phyloP scores from a whole-genome alignment of 768 basidiomycete species.

The Russula olivacea region DNA sequence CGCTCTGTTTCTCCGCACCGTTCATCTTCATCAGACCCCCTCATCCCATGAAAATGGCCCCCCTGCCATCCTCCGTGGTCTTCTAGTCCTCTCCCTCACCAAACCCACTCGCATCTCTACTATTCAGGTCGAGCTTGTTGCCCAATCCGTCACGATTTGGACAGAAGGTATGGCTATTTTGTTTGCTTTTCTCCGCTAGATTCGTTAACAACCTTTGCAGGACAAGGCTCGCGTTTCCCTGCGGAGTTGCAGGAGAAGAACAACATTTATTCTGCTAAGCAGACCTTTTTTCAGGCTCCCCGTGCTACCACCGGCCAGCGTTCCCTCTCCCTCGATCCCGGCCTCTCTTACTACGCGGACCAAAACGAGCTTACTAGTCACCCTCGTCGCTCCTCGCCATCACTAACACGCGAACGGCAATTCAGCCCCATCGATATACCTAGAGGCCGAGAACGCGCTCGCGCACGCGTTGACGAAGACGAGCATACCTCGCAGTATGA shows the following conservation, averaged over 20 bases:
- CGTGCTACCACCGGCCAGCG: conserved; percentile 39
- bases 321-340: conserved; percentile 46
- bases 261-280: conserved; percentile 61
- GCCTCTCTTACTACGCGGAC: conserved; percentile 42
- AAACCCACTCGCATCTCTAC: conserved; percentile 85
- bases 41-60: conserved; percentile 33
- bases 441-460: conserved; percentile 23
- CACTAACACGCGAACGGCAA: background rate
- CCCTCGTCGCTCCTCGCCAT: conserved; percentile 28
- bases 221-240: conserved; percentile 36
- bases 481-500: conserved; percentile 28
- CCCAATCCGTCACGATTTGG: conserved; percentile 68
- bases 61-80: conserved; percentile 58
- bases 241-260: conserved; percentile 64
- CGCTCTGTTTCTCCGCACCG: conserved; percentile 47
- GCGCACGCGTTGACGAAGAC: conserved; percentile 29
- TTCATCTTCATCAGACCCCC: conserved; percentile 31
- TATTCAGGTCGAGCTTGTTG: conserved; percentile 75
- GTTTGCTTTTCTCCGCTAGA: conserved; percentile 3
- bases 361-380: conserved; percentile 35
- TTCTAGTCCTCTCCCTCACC: conserved; percentile 53
- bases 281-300: conserved; percentile 64
- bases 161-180: conserved; percentile 61
- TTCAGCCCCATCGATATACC: background rate
- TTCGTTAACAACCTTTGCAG: conserved; percentile 40